Evolutionary conservation across 371 early-diverging fungal species (phyloP).

Genomic region (Syncephalastrum monosporum): DNA sequence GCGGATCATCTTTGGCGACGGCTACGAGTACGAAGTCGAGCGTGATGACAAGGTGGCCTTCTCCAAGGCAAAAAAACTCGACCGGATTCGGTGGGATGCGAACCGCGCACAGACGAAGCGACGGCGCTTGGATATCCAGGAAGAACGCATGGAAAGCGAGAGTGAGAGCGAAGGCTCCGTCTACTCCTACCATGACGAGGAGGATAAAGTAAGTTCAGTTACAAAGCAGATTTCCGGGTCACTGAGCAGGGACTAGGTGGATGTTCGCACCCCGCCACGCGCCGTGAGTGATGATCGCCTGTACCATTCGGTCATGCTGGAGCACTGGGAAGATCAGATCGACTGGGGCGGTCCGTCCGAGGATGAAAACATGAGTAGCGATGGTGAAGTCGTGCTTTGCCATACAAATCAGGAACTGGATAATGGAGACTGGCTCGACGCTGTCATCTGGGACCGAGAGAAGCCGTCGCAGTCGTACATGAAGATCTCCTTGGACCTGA

Average conservation of each 20-base stretch:
- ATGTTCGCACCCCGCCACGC: neutral
- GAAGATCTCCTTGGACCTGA: conserved; percentile 70
- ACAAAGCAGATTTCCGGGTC: too few relatives aligned
- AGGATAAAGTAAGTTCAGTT: neutral
- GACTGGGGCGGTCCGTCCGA: conserved; percentile 69
- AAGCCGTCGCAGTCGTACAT: conserved; percentile 54
- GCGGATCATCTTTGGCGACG: conserved; percentile 36
- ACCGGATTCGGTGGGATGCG: conserved; percentile 23
- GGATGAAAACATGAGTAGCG: conserved; percentile 7
- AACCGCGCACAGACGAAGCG: conserved; percentile 33
- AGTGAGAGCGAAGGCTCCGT: neutral
- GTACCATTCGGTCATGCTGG: conserved; percentile 67
- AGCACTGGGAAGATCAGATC: conserved; percentile 84
- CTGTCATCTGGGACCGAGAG: conserved; percentile 79
- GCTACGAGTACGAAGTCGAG: conserved; percentile 46
- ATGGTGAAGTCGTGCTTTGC: conserved; percentile 21
- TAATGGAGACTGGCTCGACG: conserved; percentile 64
- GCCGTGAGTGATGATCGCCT: conserved; percentile 30
- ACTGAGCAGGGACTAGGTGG: too few relatives aligned
- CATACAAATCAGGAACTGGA: conserved; percentile 59
- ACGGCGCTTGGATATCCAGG: neutral
- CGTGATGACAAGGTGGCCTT: conserved; percentile 39
- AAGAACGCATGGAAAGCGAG: conserved; percentile 4
- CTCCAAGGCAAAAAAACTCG: conserved; percentile 30
- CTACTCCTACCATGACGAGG: conserved; percentile 4